Percentiles rank a stretch among this genome's conserved stretches.
phyloP scores from a whole-genome alignment of 495 filamentous ascomycete genomes.

The Annulohypoxylon bovei region DNA sequence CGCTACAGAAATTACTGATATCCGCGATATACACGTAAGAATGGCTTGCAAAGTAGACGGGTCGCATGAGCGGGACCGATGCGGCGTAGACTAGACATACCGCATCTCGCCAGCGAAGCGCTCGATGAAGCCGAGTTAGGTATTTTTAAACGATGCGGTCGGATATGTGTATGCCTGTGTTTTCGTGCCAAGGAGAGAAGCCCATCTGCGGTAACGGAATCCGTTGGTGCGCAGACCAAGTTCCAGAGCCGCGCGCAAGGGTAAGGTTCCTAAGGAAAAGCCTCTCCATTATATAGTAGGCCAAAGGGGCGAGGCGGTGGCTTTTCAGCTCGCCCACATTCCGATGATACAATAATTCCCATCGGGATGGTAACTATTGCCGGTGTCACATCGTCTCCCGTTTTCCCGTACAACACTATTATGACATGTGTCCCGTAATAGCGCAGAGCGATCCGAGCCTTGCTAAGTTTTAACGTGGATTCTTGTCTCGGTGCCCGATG shows the following conservation, averaged over 20 bases:
- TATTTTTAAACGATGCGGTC: not conserved
- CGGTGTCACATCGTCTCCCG: constrained; percentile 31
- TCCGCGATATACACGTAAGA: not conserved
- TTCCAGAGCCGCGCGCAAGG: constrained; percentile 36
- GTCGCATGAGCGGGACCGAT: not conserved
- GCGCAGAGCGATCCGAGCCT: not conserved
- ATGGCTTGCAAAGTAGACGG: not conserved
- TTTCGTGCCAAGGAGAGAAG: constrained; percentile 30
- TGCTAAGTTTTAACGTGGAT: not conserved
- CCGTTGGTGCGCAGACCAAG: constrained; percentile 20
- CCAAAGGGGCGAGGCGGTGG: constrained; percentile 12
- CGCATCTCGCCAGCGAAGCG: constrained; percentile 19
- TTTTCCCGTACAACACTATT: not conserved
- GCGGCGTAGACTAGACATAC: not conserved
- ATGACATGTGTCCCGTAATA: not conserved
- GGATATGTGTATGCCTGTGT: constrained; percentile 1
- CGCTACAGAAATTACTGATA: not conserved
- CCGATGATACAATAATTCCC: constrained; percentile 1
- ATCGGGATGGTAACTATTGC: constrained; percentile 34
- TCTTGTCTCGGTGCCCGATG: not conserved
- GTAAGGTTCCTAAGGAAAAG: not conserved
- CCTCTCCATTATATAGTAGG: not conserved
- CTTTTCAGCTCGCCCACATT: constrained; percentile 19
- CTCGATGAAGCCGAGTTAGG: not conserved
- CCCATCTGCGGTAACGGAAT: not conserved